Conservation (phyloP, 495 filamentous ascomycete species). For the Xylaria longipes region DNA sequence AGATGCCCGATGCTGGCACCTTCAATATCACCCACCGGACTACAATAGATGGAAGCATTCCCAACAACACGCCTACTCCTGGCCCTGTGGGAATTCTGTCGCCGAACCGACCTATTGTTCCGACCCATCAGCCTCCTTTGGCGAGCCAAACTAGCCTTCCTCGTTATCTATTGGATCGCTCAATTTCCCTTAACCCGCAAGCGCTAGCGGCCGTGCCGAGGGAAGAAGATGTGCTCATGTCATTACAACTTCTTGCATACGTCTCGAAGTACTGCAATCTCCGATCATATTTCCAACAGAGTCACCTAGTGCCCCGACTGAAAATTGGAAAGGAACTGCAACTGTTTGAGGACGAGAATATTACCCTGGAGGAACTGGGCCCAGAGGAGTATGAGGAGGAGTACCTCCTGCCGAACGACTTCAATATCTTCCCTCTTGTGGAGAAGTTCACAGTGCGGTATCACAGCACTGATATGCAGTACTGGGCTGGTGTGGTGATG, state of each 20-base stretch:
- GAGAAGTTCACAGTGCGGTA: slow-evolving; percentile 97
- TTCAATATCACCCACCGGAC: slow-evolving; percentile 97
- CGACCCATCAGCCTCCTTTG: slow-evolving; percentile 71
- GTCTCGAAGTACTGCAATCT: slow-evolving; percentile 99
- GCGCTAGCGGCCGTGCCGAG: slow-evolving; percentile 88
- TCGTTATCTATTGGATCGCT: slow-evolving; percentile 76
- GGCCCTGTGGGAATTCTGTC: slow-evolving; percentile 75
- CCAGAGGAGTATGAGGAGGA: slow-evolving; percentile 80
- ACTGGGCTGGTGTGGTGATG: slow-evolving; percentile 99
- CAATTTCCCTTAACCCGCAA: slow-evolving; percentile 66
- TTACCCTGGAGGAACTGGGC: slow-evolving; percentile 43
- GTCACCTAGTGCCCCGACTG: slow-evolving; percentile 90
- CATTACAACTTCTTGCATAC: slow-evolving; percentile 95
- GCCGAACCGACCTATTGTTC: slow-evolving; percentile 76
- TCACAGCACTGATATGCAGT: slow-evolving; percentile 96
- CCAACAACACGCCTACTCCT: slow-evolving; percentile 62
- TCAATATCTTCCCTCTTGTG: slow-evolving; percentile 97
- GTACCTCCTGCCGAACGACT: slow-evolving; percentile 89
- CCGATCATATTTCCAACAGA: slow-evolving; percentile 90
- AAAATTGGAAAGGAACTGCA: slow-evolving; percentile 86
- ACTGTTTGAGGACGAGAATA: slow-evolving; percentile 70
- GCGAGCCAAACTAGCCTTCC: slow-evolving; percentile 67
- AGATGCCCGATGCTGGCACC: slow-evolving; percentile 81
- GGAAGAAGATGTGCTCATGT: slow-evolving; percentile 98
- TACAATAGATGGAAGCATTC: slow-evolving; percentile 84